phyloP scores from a whole-genome alignment of 495 filamentous ascomycete genomes.

The Hyaloscypha hepaticicola region DNA sequence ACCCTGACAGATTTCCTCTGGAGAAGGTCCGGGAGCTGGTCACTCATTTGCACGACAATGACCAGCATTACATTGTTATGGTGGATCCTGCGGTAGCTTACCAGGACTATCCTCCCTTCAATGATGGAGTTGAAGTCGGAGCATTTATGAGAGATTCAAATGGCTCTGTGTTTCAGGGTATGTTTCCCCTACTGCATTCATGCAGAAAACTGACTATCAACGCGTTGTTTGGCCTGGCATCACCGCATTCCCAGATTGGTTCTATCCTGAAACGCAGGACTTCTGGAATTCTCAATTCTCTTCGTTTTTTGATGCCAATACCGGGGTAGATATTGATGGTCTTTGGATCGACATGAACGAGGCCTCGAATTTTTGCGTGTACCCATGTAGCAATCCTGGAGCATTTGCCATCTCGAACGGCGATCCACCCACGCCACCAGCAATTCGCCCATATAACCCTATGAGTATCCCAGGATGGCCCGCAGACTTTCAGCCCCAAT shows the following conservation, averaged over 20 bases:
- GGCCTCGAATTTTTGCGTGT: constrained; percentile 57
- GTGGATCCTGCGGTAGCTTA: constrained; percentile 81
- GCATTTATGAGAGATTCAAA: constrained; percentile 66
- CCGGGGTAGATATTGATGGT: constrained; percentile 78
- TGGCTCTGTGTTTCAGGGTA: constrained; percentile 65
- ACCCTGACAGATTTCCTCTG: constrained; percentile 69
- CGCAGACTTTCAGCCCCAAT: too few relatives aligned
- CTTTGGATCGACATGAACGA: constrained; percentile 92
- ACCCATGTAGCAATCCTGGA: constrained; percentile 62
- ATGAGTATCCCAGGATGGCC: too few relatives aligned
- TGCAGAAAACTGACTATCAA: too few relatives aligned
- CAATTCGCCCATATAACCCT: constrained; percentile 49
- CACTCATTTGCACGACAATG: constrained; percentile 64
- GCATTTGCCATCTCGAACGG: constrained; percentile 52
- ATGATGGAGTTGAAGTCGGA: constrained; percentile 58
- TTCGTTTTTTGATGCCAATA: constrained; percentile 61
- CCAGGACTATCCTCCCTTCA: constrained; percentile 58
- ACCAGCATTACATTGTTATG: constrained; percentile 85
- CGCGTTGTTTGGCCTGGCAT: constrained; percentile 91
- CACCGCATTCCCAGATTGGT: constrained; percentile 84
- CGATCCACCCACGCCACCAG: constrained; percentile 66
- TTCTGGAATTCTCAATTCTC: constrained; percentile 77
- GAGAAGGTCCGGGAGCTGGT: constrained; percentile 67
- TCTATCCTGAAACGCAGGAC: constrained; percentile 58
- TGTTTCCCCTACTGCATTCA: too few relatives aligned